Evolutionary conservation across 139 green algal species (phyloP), one percentile per base, ranked within the genome.

Genomic region (Dunaliella sp.): DNA sequence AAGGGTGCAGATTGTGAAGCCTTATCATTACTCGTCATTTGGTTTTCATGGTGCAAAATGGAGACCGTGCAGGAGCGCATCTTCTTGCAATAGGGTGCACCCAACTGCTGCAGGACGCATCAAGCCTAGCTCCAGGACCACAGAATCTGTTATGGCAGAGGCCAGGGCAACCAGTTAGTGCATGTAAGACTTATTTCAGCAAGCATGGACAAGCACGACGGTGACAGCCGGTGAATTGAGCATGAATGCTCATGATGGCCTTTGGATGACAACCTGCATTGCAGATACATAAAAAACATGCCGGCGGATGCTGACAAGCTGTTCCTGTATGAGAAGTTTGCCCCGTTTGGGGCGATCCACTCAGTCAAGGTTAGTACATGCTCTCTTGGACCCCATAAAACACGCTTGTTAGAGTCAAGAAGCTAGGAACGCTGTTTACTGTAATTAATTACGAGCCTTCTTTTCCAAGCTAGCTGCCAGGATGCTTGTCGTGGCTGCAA

Each of bases 301-400:
- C 89, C 89, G 0, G 36, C 73, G 21, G 87, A 90, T 38, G 89
- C 90, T 0, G 92, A 94, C 86, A 91, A 93, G 83, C 88, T 97
- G 30, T 95, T 93, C 77, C 80, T 97, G 65, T 97, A 97, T 35
- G 93, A 97, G 87, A 92, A 92, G 75, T 97, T 96, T 91, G 89
- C 93, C 0, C 89, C 86, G 25, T 94, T 92, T 81, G 91, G 93
- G 22, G 87, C 83, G 35, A 94, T 96, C 82, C 58, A 86, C 24
- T 92, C 86, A 73, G 93, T 95, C 38, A 91, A 92, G 57, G 85
- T 95, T 3, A 38, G 77, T 38, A n/a, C n/a, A n/a, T n/a, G n/a
- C n/a, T n/a, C n/a, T n/a, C n/a, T n/a, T n/a, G n/a, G n/a, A n/a
- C n/a, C n/a, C n/a, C n/a, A n/a, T n/a, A n/a, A n/a, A n/a, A n/a